phyloP scores from a whole-genome alignment of 1,284 basidiomycete genomes.

The Trichosporon sp. region DNA sequence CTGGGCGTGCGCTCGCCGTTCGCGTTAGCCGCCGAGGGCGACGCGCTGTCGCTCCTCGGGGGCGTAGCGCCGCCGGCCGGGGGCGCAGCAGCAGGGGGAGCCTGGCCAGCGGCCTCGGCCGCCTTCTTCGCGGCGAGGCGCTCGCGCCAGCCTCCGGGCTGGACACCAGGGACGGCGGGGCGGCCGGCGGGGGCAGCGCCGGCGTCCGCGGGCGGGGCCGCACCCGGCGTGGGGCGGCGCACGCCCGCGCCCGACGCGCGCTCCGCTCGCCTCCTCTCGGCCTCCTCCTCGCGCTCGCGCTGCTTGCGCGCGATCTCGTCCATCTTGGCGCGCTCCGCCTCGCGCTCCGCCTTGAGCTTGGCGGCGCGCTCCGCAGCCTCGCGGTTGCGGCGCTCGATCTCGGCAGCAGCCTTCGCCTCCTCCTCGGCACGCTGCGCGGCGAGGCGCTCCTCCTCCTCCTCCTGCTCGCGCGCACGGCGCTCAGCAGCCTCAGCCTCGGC shows the following conservation, averaged over 20 bases:
- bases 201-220: slow-evolving; percentile 33
- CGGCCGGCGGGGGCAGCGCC: slow-evolving; percentile 28
- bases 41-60: background rate
- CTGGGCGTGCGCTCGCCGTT: slow-evolving; percentile 30
- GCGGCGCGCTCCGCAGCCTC: slow-evolving; percentile 33
- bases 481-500: slow-evolving; percentile 62
- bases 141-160: slow-evolving; percentile 40
- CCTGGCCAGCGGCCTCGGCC: slow-evolving; percentile 34
- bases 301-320: slow-evolving; percentile 60
- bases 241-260: slow-evolving; percentile 29
- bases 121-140: slow-evolving; percentile 23
- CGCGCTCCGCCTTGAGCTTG: slow-evolving; percentile 52
- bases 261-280: slow-evolving; percentile 56
- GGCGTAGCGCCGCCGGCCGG: slow-evolving; percentile 30
- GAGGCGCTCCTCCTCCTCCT: slow-evolving; percentile 40
- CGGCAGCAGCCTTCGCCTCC: slow-evolving; percentile 34
- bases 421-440: slow-evolving; percentile 36
- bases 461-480: slow-evolving; percentile 54
- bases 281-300: slow-evolving; percentile 74
- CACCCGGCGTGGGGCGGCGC: slow-evolving; percentile 17
- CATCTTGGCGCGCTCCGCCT: slow-evolving; percentile 62
- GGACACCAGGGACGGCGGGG: slow-evolving; percentile 30
- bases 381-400: slow-evolving; percentile 56
- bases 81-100: slow-evolving; percentile 53
- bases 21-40: background rate